Evolutionary conservation across 1,139 yeast species (phyloP).

Genomic region (Taphrina sp.): DNA sequence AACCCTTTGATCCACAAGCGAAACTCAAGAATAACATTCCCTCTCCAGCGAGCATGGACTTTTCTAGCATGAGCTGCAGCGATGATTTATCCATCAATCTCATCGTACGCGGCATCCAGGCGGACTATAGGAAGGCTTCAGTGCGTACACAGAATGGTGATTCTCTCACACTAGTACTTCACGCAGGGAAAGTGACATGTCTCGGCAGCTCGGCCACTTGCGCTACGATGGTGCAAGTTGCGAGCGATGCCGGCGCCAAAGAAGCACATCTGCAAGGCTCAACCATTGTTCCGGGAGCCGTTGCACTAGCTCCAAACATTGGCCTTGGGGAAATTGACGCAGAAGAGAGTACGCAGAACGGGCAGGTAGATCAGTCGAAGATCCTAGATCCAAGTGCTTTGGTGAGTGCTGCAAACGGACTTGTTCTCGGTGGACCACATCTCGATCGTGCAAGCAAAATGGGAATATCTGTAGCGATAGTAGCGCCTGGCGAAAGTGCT

Average conservation of each 20-base stretch:
- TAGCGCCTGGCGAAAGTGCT: slow-evolving; percentile 3
- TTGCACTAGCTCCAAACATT: slow-evolving; percentile 6
- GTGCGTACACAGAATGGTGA: no score
- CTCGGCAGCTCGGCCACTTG: not conserved
- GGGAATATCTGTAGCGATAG: slow-evolving; percentile 6
- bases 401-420: slow-evolving; percentile 6
- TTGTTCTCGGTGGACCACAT: slow-evolving; percentile 16
- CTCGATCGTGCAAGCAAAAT: slow-evolving; percentile 10
- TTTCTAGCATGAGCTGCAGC: not conserved
- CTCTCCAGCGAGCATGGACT: not conserved
- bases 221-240: not conserved
- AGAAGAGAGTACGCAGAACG: slow-evolving; percentile 11
- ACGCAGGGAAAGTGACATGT: slow-evolving; percentile 5
- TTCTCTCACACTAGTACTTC: not conserved
- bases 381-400: slow-evolving; percentile 7
- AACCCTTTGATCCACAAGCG: not conserved
- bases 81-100: not conserved
- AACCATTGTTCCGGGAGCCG: slow-evolving; percentile 1
- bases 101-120: not conserved
- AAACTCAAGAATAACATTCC: no score
- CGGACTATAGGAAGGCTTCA: not conserved
- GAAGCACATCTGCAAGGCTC: not conserved
- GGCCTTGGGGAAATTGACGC: slow-evolving; percentile 19
- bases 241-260: not conserved
- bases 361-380: slow-evolving; percentile 12